Conservation (phyloP, 2,329 filamentous ascomycete genomes). For the Metarhizium album region DNA sequence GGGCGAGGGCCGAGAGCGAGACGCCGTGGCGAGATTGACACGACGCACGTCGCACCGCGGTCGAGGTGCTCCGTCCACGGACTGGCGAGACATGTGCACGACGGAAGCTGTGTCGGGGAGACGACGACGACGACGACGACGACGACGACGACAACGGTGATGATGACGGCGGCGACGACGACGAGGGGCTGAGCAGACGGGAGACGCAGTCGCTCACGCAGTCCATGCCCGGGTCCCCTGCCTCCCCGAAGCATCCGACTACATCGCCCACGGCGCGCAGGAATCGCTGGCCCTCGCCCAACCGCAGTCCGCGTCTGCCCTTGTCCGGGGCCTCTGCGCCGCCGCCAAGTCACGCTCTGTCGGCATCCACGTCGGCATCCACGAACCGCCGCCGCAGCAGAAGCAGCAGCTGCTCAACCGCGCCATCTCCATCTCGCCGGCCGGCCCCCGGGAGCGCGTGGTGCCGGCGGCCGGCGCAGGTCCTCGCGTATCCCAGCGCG, state of each 20-base stretch:
- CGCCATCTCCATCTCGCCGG: constrained; percentile 38
- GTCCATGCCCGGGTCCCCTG: constrained; percentile 54
- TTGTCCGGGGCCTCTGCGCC: constrained; percentile 63
- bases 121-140: background rate
- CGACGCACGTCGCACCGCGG: no score
- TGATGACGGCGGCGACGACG: background rate
- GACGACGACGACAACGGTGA: background rate
- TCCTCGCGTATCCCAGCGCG: constrained; percentile 79
- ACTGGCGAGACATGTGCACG: constrained; percentile 12
- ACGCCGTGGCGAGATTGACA: background rate
- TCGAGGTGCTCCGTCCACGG: background rate
- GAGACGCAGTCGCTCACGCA: no score
- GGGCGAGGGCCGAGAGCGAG: background rate
- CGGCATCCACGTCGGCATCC: constrained; percentile 77
- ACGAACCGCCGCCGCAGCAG: constrained; percentile 46
- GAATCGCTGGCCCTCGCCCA: constrained; percentile 63
- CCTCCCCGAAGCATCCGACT: constrained; percentile 85
- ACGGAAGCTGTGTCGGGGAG: background rate
- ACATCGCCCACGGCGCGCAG: constrained; percentile 60
- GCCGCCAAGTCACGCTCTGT: constrained; percentile 54
- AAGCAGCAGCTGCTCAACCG: constrained; percentile 35
- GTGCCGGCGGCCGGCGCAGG: constrained; percentile 43
- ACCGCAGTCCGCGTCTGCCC: constrained; percentile 54
- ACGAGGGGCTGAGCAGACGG: background rate
- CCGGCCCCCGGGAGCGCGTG: constrained; percentile 21